These are phyloP conservation scores for Eurotiales sp. DNA, from an alignment of 2,329 filamentous ascomycete genomes.

Conservation along the genomic window DNA sequence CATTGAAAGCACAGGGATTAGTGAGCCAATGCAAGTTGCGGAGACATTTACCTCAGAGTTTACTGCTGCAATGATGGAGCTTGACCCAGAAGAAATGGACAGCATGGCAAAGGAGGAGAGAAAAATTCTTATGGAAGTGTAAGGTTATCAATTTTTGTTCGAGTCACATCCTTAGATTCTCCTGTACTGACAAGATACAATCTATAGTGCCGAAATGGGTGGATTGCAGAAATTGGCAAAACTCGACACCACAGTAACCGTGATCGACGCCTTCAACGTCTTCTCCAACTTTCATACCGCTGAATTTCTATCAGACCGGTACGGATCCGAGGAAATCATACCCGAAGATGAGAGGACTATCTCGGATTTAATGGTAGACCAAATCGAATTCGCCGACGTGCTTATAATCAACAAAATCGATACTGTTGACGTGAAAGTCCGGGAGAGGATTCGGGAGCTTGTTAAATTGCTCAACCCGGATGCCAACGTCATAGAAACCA, in stretches of 20 bases:
- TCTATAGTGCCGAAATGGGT: constrained; percentile 51
- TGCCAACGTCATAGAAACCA: constrained; percentile 61
- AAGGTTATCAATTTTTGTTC: constrained; percentile 19
- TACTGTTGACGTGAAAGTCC: constrained; percentile 50
- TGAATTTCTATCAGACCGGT: constrained; percentile 63
- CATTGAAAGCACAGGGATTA: constrained; percentile 69
- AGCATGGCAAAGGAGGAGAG: constrained; percentile 34
- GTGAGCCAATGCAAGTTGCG: constrained; percentile 69
- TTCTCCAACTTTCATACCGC: constrained; percentile 68
- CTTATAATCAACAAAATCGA: constrained; percentile 69
- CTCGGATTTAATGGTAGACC: constrained; percentile 71
- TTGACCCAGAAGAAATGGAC: constrained; percentile 43
- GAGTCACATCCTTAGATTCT: no score
- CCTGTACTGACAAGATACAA: no score
- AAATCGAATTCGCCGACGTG: constrained; percentile 74
- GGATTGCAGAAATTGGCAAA: constrained; percentile 63
- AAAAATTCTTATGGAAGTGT: constrained; percentile 47
- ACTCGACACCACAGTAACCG: constrained; percentile 68
- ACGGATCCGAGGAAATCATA: constrained; percentile 55
- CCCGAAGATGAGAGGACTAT: constrained; percentile 69
- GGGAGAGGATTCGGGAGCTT: constrained; percentile 49
- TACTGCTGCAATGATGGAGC: constrained; percentile 46
- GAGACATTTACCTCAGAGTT: constrained; percentile 65
- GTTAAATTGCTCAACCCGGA: constrained; percentile 62
- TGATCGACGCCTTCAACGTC: constrained; percentile 70